These are phyloP conservation scores for Metschnikowia henanensis DNA, from an alignment of 805 yeast species.

Conservation along the genomic window DNA sequence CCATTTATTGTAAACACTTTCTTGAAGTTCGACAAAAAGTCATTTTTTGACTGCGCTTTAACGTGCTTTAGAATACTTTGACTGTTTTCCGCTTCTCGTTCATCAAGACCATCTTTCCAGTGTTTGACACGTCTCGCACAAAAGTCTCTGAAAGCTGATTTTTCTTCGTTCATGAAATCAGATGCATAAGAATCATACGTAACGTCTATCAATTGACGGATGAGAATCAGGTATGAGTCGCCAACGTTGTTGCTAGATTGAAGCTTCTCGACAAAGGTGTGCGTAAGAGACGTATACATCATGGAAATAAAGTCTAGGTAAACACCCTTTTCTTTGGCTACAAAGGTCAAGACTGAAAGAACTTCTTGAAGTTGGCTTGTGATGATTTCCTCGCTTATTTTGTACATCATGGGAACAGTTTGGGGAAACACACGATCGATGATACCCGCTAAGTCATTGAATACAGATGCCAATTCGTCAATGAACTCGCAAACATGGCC, in stretches of 20 bases:
- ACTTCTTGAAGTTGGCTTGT: constrained; percentile 39
- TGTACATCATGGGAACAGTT: constrained; percentile 46
- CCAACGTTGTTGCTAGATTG: constrained; percentile 38
- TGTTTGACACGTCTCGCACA: constrained; percentile 26
- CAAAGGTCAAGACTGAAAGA: constrained; percentile 26
- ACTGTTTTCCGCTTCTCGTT: constrained; percentile 50
- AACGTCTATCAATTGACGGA: constrained; percentile 41
- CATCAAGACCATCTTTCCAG: constrained; percentile 38
- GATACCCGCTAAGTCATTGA: constrained; percentile 38
- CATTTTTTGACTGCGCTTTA: constrained; percentile 50
- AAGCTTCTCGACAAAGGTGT: constrained; percentile 27
- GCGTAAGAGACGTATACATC: constrained; percentile 32
- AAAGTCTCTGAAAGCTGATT: constrained; percentile 25
- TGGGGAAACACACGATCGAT: constrained; percentile 47
- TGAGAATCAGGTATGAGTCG: constrained; percentile 29
- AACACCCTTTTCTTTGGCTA: constrained; percentile 26
- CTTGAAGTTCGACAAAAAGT: constrained; percentile 62
- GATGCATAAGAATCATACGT: constrained; percentile 40
- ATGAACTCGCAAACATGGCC: constrained; percentile 25
- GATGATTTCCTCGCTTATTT: constrained; percentile 47
- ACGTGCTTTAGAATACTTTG: constrained; percentile 50
- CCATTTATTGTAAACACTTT: constrained; percentile 50
- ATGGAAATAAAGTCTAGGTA: constrained; percentile 42
- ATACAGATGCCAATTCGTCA: constrained; percentile 29
- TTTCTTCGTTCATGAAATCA: constrained; percentile 41